Evolutionary conservation across 2,329 filamentous ascomycete species (phyloP), one percentile per base, ranked within the genome.

Genomic region (Penicillium crustosum): DNA sequence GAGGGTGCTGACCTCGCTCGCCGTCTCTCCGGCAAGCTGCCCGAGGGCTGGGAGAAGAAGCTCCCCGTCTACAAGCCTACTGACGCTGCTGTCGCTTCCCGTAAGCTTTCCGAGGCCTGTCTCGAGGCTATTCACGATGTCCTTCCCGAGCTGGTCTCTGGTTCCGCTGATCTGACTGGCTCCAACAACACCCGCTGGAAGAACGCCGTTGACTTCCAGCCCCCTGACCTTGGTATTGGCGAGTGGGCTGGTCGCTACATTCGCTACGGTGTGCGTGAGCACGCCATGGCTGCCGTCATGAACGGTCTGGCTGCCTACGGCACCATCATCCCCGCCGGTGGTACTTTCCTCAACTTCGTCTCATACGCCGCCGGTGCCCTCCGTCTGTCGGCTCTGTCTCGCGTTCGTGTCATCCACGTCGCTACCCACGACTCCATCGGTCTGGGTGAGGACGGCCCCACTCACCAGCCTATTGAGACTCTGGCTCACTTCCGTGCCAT

Each of bases 111-210:
- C 65, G 93, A 99, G 86, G 89, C 85, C 60, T 93, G 97, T 58
- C 87, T 99, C 66, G 84, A 89, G 82, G 93, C 93, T 79, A 88
- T 99, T 71, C 86, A 96, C 82, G 79, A 84, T 51, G 86, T 82
- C 66, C 75, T 99, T 55, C 94, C 94, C 66, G 94, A 97, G 80
- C 88, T 99, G 58, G 79, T 99, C 61, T 96, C 93, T 76, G 94
- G 94, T 71, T 99, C 94, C 65, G 94, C 94, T 70, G 94, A 99
- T 84, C 79, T 99, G 84, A 99, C 94, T 76, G 91, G 91, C 75
- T 97, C 94, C 76, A 99, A 99, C 86, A 89, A 97, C 83, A 99
- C 94, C 68, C 88, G 93, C 77, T 97, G 93, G 92, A 99, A 97
- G 89, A 85, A 87, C 55, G 93, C 94, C 57, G 86, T 93, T 67